Evolutionary conservation across 2,329 filamentous ascomycete species (phyloP).

Genomic region (Venturia aucupariae): DNA sequence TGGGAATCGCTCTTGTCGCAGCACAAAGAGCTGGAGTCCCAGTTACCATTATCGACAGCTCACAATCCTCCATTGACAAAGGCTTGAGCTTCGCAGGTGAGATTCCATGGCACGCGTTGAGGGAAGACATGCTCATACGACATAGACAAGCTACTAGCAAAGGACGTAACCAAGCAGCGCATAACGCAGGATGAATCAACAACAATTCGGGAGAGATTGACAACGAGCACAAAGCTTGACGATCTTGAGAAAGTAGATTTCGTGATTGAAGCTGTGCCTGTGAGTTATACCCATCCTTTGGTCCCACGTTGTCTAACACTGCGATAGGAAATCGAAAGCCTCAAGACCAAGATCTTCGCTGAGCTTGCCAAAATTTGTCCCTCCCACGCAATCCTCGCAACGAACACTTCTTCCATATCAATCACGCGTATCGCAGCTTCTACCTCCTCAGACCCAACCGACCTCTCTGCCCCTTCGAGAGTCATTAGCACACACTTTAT

Average conservation of each 20-base stretch:
- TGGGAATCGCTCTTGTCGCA: constrained; percentile 92
- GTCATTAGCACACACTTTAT: constrained; percentile 98
- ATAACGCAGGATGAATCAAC: constrained; percentile 76
- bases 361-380: constrained; percentile 74
- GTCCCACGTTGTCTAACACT: background rate
- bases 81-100: constrained; percentile 79
- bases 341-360: constrained; percentile 83
- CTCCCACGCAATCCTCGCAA: constrained; percentile 80
- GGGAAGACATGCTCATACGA: background rate
- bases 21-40: constrained; percentile 75
- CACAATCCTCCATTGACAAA: constrained; percentile 77
- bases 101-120: too few species aligned
- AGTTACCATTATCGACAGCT: constrained; percentile 77
- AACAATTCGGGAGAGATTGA: constrained; percentile 59
- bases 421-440: constrained; percentile 93
- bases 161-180: constrained; percentile 81
- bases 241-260: constrained; percentile 81
- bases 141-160: constrained; percentile 80
- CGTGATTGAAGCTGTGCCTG: constrained; percentile 90
- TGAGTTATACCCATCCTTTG: constrained; percentile 15
- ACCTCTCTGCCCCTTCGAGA: constrained; percentile 72
- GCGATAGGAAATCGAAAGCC: constrained; percentile 60
- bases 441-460: constrained; percentile 66
- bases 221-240: constrained; percentile 62
- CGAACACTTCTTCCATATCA: constrained; percentile 97